Evolutionary conservation across 108 stramenopile species (phyloP), one percentile per base, ranked within the genome.

Genomic region (Conticribra guillardii): DNA sequence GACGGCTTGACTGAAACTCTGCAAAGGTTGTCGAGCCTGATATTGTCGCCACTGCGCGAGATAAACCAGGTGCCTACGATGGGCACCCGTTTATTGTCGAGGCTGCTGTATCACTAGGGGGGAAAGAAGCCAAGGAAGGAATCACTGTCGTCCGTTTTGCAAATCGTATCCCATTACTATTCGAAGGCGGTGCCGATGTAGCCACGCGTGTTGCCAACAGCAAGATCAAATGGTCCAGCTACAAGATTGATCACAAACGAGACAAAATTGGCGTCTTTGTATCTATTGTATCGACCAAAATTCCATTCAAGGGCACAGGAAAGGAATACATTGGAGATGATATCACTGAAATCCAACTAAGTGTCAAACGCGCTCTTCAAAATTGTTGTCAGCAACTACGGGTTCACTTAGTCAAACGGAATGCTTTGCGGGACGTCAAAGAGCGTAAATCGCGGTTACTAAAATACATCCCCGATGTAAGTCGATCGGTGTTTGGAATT

Each of bases 291-390:
- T 89, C 87, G 48, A 99, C 98, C 54, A 97, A 97, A 66, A 86
- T 99, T 24, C 98, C 98, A 0, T 99, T 97, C 89, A 99, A 99
- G 80, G 98, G 98, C 8, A 99, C 98, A 3, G 95, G 96, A 17
- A 99, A 99, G 81, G 98, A 99, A 71, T 94, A 94, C 60, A 94
- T 94, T 61, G 93, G 93, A 19, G 93, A 94, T 60, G 93, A 94
- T 55, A 91, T 91, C 51, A 93, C 87, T 9, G 89, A 86, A 67
- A 90, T 94, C 63, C 89, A 90, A 55, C 71, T 61, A 5, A 87
- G 85, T 22, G 93, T 94, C 16, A 94, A 91, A 70, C 74, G 89
- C 9, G 90, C 89, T 2, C 23, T 94, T 29, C 93, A 94, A 49
- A 69, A 60, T 9, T 94, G 93, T 45, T 94, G 93, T 67, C 87